Conservation (phyloP, 2,329 filamentous ascomycete genomes). For the Aspergillus fumigatus region DNA sequence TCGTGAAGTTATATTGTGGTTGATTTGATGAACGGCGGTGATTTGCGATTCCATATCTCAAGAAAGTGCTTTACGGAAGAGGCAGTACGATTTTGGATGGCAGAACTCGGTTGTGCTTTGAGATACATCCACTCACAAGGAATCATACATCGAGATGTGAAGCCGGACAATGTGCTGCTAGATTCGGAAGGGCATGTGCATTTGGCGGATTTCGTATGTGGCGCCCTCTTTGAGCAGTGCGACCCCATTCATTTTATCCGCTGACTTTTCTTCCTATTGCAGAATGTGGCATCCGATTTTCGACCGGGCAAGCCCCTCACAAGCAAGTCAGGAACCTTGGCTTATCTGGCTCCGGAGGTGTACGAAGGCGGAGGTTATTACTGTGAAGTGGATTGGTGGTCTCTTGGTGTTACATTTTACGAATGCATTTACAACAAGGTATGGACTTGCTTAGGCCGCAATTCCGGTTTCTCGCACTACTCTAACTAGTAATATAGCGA, state of each 20-base stretch:
- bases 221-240: not conserved
- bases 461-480: not conserved
- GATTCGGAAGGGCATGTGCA: conserved; percentile 92
- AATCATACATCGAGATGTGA: conserved; percentile 87
- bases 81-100: conserved; percentile 93
- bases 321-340: conserved; percentile 94
- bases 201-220: conserved; percentile 88
- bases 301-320: conserved; percentile 75
- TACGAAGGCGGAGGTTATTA: conserved; percentile 88
- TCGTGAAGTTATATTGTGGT: conserved; percentile 77
- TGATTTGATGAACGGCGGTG: conserved; percentile 95
- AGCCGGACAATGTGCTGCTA: conserved; percentile 85
- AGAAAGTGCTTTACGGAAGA: conserved; percentile 98
- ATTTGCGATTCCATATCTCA: conserved; percentile 95
- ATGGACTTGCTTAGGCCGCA: conserved; percentile 20
- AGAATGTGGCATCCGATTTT: conserved; percentile 97
- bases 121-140: conserved; percentile 80
- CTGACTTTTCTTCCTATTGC: conserved; percentile 9
- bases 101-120: conserved; percentile 86
- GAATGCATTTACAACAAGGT: conserved; percentile 99
- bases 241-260: not conserved
- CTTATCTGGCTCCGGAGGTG: conserved; percentile 93
- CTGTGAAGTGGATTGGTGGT: conserved; percentile 96
- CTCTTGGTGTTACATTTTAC: conserved; percentile 94
- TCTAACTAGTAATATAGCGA: conserved; percentile 54